A percentile compares a stretch with the other conserved stretches of the same genome.
Conservation (phyloP, 495 filamentous ascomycete species). For the Hyaloscypha variabilis region DNA sequence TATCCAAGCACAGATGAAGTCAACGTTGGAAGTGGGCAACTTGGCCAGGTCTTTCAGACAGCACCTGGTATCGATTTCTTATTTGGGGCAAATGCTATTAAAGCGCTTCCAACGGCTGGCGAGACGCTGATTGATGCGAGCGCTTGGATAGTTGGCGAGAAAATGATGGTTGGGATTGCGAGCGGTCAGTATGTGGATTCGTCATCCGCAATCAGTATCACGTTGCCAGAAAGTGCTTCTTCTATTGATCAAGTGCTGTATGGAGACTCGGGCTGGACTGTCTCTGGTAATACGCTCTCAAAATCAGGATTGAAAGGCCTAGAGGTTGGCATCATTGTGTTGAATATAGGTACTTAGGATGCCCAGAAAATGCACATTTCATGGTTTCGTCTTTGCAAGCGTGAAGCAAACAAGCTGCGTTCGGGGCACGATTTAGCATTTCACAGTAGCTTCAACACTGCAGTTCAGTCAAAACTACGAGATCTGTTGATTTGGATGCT, state of each 20-base stretch:
- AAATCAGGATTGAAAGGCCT: constrained; percentile 27
- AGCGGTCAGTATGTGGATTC: constrained; percentile 33
- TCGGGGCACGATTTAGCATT: too few species aligned
- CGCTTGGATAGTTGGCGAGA: constrained; percentile 40
- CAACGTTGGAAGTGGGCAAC: constrained; percentile 44
- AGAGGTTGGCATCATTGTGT: constrained; percentile 26
- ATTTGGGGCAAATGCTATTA: constrained; percentile 41
- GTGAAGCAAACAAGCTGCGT: too few species aligned
- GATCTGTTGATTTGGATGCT: too few species aligned
- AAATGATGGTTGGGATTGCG: constrained; percentile 48
- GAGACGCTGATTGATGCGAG: constrained; percentile 42
- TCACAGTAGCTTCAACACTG: too few species aligned
- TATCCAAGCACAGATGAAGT: constrained; percentile 50
- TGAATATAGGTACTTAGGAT: constrained; percentile 1
- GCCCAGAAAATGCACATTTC: too few species aligned
- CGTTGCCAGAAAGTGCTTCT: constrained; percentile 10
- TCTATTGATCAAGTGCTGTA: constrained; percentile 15
- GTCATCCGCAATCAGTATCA: constrained; percentile 7
- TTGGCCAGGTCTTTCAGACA: constrained; percentile 46
- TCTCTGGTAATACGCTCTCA: constrained; percentile 16
- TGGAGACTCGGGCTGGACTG: constrained; percentile 25
- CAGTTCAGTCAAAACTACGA: too few species aligned
- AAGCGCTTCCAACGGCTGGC: constrained; percentile 22
- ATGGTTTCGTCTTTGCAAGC: too few species aligned
- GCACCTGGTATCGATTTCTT: constrained; percentile 41